These are phyloP conservation scores for Hymenoscyphus fructigenus DNA, from an alignment of 2,329 filamentous ascomycete genomes.

Conservation along the genomic window DNA sequence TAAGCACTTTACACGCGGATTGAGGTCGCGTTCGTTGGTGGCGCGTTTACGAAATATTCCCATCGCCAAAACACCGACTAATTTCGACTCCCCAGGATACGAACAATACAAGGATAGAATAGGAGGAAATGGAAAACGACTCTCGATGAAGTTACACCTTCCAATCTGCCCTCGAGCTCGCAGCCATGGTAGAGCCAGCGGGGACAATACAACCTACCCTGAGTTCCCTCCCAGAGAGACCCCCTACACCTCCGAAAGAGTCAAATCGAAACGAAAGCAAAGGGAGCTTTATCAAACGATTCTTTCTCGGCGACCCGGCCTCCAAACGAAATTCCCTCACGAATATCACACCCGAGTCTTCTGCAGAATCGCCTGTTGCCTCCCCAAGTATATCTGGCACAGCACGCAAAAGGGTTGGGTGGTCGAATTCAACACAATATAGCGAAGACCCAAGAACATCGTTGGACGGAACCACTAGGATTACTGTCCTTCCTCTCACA, in stretches of 20 bases:
- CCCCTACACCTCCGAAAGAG: slow-evolving; percentile 63
- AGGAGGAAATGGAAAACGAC: slow-evolving; percentile 11
- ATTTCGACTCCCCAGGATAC: neutral
- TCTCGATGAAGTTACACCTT: slow-evolving; percentile 23
- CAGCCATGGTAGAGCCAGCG: slow-evolving; percentile 36
- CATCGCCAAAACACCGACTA: neutral
- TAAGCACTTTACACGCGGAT: no score
- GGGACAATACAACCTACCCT: slow-evolving; percentile 48
- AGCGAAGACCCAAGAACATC: slow-evolving; percentile 44
- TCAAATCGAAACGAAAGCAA: slow-evolving; percentile 39
- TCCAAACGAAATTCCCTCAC: slow-evolving; percentile 18
- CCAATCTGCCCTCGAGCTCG: slow-evolving; percentile 24
- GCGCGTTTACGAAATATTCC: neutral
- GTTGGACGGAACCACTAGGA: slow-evolving; percentile 17
- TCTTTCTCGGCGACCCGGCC: slow-evolving; percentile 37
- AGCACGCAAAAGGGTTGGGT: slow-evolving; percentile 56
- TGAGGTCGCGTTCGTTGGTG: neutral
- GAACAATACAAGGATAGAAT: neutral
- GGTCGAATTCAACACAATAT: slow-evolving; percentile 57
- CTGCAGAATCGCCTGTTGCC: slow-evolving; percentile 36
- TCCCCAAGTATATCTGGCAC: slow-evolving; percentile 26
- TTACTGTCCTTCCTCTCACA: slow-evolving; percentile 23
- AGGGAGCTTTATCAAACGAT: slow-evolving; percentile 25
- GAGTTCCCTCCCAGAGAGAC: slow-evolving; percentile 55
- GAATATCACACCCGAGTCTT: slow-evolving; percentile 32